Conservation (phyloP, 2,329 filamentous ascomycete genomes). For the Penicillium sclerotiorum region DNA sequence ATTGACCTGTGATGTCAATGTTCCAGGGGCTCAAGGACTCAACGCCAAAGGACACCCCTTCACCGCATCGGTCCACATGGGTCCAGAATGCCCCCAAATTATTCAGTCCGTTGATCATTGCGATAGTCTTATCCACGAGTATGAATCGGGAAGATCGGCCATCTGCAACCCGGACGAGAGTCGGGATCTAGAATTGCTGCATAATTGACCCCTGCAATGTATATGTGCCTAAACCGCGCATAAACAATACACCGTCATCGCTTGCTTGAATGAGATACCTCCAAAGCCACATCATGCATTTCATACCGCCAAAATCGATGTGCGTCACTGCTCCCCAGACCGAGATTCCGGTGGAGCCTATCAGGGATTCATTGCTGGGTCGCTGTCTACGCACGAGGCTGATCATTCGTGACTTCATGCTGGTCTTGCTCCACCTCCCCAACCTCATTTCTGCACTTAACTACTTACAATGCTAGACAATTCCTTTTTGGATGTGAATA, state of each 20-base stretch:
- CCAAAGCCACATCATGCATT: not conserved
- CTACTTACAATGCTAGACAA: too few relatives aligned
- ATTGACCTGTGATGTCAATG: slow-evolving; percentile 19
- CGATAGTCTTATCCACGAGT: slow-evolving; percentile 1
- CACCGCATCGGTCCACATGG: slow-evolving; percentile 18
- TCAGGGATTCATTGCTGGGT: not conserved
- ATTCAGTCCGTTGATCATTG: slow-evolving; percentile 16
- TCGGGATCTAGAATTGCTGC: too few relatives aligned
- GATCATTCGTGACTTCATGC: not conserved
- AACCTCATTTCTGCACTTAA: not conserved
- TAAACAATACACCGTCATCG: too few relatives aligned
- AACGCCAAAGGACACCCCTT: slow-evolving; percentile 11
- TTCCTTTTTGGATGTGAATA: too few relatives aligned
- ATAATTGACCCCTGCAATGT: not conserved
- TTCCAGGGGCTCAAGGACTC: too few relatives aligned
- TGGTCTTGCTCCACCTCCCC: not conserved
- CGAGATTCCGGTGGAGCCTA: slow-evolving; percentile 3
- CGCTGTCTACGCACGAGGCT: slow-evolving; percentile 1
- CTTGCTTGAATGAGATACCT: too few relatives aligned
- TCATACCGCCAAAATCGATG: not conserved
- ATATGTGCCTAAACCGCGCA: not conserved
- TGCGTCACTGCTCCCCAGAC: slow-evolving; percentile 3
- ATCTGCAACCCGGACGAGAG: not conserved
- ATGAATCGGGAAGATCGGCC: slow-evolving; percentile 1
- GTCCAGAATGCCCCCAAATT: slow-evolving; percentile 18